phyloP scores from a whole-genome alignment of 305 asterid species.

The Plantago lanceolata region DNA sequence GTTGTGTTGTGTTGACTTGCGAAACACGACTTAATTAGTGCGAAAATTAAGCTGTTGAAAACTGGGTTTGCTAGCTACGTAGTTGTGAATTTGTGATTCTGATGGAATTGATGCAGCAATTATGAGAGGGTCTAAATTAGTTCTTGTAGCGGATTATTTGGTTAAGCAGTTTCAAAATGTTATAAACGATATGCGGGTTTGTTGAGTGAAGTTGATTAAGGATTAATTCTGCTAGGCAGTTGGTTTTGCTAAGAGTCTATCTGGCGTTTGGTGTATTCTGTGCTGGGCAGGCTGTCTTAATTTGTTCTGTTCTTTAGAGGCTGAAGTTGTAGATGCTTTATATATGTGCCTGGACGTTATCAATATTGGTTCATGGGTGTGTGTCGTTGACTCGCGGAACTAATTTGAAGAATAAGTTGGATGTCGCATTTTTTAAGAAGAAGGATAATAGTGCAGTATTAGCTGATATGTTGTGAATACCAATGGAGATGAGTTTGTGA shows the following conservation, averaged over 20 bases:
- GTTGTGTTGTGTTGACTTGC: too few relatives aligned
- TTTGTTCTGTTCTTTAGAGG: neutral
- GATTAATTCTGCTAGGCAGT: too few relatives aligned
- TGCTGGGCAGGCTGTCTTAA: too few relatives aligned
- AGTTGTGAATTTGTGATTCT: neutral
- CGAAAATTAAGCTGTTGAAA: too few relatives aligned
- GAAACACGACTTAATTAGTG: neutral
- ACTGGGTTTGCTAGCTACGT: too few relatives aligned
- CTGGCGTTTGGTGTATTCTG: too few relatives aligned
- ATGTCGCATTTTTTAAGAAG: neutral
- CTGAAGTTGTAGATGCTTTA: neutral
- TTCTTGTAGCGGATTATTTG: too few relatives aligned
- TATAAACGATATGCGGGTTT: too few relatives aligned
- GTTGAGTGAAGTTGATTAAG: too few relatives aligned
- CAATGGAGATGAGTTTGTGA: neutral
- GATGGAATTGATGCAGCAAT: neutral
- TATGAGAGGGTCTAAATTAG: too few relatives aligned
- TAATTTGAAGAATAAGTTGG: neutral
- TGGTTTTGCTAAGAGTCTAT: too few relatives aligned
- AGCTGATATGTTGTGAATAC: neutral
- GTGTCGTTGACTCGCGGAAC: neutral
- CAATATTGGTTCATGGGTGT: neutral
- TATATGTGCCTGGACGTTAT: neutral
- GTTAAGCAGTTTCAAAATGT: too few relatives aligned
- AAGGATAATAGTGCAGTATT: neutral